phyloP scores from a whole-genome alignment of 306 rosid species.

The Boehmeria nivea region DNA sequence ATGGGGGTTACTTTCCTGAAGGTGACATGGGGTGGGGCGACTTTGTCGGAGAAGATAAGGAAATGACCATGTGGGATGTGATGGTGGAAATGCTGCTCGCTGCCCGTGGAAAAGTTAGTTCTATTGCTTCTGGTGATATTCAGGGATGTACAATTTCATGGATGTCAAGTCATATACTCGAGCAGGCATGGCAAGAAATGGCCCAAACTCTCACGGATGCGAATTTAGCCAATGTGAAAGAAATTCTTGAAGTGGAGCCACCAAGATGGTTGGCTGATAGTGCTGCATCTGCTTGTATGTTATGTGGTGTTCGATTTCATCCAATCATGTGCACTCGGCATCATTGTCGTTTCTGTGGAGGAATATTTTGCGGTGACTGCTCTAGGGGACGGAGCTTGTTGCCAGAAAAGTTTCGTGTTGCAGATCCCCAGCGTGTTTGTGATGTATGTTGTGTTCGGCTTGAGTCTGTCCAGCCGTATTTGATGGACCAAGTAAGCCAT shows the following conservation, averaged over 20 bases:
- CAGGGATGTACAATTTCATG: conserved; percentile 40
- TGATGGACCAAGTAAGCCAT: conserved; percentile 88
- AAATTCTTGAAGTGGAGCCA: conserved; percentile 77
- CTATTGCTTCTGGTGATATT: conserved; percentile 61
- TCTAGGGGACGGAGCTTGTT: conserved; percentile 82
- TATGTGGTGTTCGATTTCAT: conserved; percentile 86
- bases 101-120: conserved; percentile 72
- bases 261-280: conserved; percentile 97
- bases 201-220: conserved; percentile 83
- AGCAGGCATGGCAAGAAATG: conserved; percentile 93
- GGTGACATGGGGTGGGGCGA: conserved; percentile 80
- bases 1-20: conserved; percentile 86
- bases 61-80: conserved; percentile 98
- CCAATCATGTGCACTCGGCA: conserved; percentile 92
- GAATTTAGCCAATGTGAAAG: conserved; percentile 55
- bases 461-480: conserved; percentile 76
- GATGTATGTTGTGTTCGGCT: conserved; percentile 93
- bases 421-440: conserved; percentile 86
- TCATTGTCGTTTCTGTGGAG: conserved; percentile 98
- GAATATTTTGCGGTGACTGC: conserved; percentile 91
- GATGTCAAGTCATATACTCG: conserved; percentile 63
- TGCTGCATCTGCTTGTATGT: conserved; percentile 85
- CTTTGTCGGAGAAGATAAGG: conserved; percentile 67
- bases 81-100: conserved; percentile 77
- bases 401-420: conserved; percentile 67